Conservation (phyloP, 257 asterid species). For the Nicotiana undulata region DNA sequence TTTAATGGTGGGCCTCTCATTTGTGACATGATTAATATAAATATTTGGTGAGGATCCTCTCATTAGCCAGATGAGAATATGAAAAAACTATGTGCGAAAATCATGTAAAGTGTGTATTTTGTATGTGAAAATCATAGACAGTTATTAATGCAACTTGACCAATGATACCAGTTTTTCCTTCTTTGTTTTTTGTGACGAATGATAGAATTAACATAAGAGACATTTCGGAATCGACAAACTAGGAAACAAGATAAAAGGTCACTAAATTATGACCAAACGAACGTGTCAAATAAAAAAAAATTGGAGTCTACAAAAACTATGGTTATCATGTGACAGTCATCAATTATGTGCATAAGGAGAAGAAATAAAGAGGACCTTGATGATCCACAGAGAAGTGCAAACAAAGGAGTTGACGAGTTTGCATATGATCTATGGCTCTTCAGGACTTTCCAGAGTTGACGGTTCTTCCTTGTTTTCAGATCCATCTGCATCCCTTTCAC, state of each 20-base stretch:
- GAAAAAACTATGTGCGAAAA: background rate
- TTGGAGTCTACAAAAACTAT: background rate
- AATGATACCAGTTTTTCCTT: background rate
- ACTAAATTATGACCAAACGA: background rate
- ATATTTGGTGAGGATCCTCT: background rate
- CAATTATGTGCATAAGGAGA: background rate
- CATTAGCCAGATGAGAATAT: background rate
- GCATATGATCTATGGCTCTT: constrained; percentile 18
- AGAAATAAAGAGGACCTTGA: constrained; percentile 8
- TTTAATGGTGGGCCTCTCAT: background rate
- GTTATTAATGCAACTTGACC: background rate
- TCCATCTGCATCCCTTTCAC: constrained; percentile 37
- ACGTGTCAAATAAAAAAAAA: background rate
- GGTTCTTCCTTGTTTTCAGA: constrained; percentile 28
- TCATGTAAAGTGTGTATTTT: background rate
- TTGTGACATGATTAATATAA: background rate
- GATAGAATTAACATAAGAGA: background rate
- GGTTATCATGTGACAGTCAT: background rate
- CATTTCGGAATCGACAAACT: background rate
- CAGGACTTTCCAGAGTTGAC: constrained; percentile 18
- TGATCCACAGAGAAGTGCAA: constrained; percentile 4
- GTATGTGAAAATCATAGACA: background rate
- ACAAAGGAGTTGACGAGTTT: background rate
- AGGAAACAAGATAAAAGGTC: background rate
- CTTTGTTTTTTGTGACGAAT: background rate